Evolutionary conservation across 371 early-diverging fungal genomes (phyloP).

Genomic region (Rhizopus stolonifer): DNA sequence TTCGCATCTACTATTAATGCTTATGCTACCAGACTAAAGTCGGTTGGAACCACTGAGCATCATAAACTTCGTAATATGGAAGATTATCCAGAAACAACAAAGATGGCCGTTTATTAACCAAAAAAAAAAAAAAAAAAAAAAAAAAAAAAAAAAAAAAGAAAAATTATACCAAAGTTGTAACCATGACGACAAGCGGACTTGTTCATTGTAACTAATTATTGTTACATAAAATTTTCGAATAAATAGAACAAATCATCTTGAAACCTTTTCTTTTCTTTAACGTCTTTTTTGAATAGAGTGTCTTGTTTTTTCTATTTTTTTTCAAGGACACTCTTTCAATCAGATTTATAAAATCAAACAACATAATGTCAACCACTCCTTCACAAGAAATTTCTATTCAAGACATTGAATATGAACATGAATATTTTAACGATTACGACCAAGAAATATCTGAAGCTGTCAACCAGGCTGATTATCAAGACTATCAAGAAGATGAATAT

Average conservation of each 20-base stretch:
- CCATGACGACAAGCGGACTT: no score
- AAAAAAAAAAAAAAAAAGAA: no score
- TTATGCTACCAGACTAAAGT: conserved; percentile 18
- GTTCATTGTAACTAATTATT: no score
- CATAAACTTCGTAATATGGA: conserved; percentile 23
- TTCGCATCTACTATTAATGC: conserved; percentile 22
- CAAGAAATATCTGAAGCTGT: conserved; percentile 28
- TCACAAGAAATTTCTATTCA: background rate
- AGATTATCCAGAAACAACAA: conserved; percentile 25
- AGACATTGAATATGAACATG: conserved; percentile 13
- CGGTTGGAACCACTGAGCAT: conserved; percentile 13
- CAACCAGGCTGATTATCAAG: conserved; percentile 27
- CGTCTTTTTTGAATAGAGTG: no score
- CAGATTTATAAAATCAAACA: no score
- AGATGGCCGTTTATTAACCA: conserved; percentile 19
- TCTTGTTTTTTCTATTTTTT: no score
- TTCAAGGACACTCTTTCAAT: no score
- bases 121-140: no score
- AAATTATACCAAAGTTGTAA: no score
- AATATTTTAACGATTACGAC: conserved; percentile 36
- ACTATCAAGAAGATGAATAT: conserved; percentile 15
- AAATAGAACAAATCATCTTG: no score
- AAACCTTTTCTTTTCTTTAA: no score
- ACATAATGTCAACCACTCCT: background rate
- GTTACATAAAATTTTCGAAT: no score